These are phyloP conservation scores for Trichosanthes truncata DNA, from an alignment of 306 rosid genomes.

Conservation along the genomic window DNA sequence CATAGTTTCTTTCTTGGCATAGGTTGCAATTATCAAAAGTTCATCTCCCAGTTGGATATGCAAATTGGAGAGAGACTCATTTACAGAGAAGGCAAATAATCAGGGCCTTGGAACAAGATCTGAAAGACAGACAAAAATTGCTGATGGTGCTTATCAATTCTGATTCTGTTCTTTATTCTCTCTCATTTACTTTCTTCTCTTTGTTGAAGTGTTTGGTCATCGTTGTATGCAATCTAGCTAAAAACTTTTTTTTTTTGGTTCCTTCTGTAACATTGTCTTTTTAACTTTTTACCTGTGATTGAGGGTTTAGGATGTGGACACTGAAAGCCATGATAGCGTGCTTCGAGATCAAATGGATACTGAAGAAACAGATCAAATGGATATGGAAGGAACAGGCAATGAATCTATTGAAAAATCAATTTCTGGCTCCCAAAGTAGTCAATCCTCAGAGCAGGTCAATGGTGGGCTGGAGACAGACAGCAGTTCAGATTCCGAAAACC, in stretches of 20 bases:
- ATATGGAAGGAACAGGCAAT: slow-evolving; percentile 11
- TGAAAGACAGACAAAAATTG: slow-evolving; percentile 29
- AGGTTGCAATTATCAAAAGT: slow-evolving; percentile 69
- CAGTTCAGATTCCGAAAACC: slow-evolving; percentile 28
- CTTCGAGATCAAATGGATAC: slow-evolving; percentile 32
- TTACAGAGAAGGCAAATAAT: slow-evolving; percentile 31
- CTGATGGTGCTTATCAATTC: slow-evolving; percentile 41
- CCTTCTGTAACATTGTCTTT: slow-evolving; percentile 15
- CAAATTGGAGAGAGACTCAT: slow-evolving; percentile 45
- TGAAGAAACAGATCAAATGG: slow-evolving; percentile 15
- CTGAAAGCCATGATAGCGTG: slow-evolving; percentile 24
- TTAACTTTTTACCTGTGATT: slow-evolving; percentile 24
- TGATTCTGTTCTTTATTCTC: slow-evolving; percentile 11
- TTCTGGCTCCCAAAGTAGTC: slow-evolving; percentile 21
- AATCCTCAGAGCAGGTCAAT: slow-evolving; percentile 8
- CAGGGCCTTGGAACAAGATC: slow-evolving; percentile 45
- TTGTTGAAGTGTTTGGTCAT: not conserved
- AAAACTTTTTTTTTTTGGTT: not conserved
- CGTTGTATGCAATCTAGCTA: slow-evolving; percentile 9
- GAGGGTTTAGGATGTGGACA: slow-evolving; percentile 37
- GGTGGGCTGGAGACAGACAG: slow-evolving; percentile 21
- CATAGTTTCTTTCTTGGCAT: slow-evolving; percentile 24
- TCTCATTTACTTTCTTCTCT: not conserved
- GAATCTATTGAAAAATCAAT: slow-evolving; percentile 19
- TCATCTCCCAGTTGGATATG: slow-evolving; percentile 64